Evolutionary conservation across 2,329 filamentous ascomycete species (phyloP), one percentile per base, ranked within the genome.

Genomic region (Xylaria sp.): DNA sequence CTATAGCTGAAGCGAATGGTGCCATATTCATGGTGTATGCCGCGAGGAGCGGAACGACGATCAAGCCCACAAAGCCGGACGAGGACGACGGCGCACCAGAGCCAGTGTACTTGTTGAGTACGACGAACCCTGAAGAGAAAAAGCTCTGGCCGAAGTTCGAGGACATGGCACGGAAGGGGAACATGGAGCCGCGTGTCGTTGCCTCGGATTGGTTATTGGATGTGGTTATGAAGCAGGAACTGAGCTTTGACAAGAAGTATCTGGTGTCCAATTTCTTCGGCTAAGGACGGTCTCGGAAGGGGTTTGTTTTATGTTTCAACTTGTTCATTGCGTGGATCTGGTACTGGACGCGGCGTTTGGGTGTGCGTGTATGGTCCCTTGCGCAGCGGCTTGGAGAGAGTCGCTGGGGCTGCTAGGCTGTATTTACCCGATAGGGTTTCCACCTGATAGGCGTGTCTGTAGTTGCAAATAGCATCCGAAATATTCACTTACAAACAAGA

Each of bases 201-300:
- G 83, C 83, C 43, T 84, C 89, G 2, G 92, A 99, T 69, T 99
- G 94, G 94, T 72, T 99, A 64, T 76, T 99, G 52, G 88, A 92
- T 66, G 87, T 92, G 55, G 91, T 91, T 4, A 93, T 99, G 90
- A 86, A 84, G 65, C 94, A 99, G 74, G 81, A 91, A 71, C 76
- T 94, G 59, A 78, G 78, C n/a, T 87, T 85, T 71, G 78, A 86
- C 52, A 75, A 86, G 39, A 82, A 79, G 62, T 91, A 90, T 67
- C 69, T 86, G 45, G 75, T 76, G 24, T 70, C 71, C 44, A 77
- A 76, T 51, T 79, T 75, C 63, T 76, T 75, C 59, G 63, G 66
- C 52, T 64, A 53, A 56, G n/a, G 18, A 4, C 24, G 48, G 22
- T 22, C 41, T 24, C n/a, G n/a, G 7, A 39, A 29, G 26, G 26